Conservation (phyloP, 192 early-diverging fungal species). For the Spinellus fusiger region DNA sequence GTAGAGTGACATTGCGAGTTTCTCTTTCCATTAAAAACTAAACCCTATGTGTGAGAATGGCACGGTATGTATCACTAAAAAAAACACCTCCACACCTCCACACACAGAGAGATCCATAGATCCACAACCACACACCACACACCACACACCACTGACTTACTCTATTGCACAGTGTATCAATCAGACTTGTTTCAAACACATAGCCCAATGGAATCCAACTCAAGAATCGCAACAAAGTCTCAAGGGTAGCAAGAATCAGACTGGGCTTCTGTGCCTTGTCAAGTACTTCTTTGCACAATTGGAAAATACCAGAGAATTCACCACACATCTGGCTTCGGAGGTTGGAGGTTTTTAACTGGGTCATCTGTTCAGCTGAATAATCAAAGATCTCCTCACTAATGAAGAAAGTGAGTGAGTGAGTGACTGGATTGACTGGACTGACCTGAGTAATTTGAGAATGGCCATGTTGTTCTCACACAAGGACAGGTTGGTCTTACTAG, state of each 20-base stretch:
- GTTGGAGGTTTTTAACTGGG: constrained; percentile 87
- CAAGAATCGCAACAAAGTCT: constrained; percentile 92
- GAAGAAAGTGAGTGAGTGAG: background rate
- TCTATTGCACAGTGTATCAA: constrained; percentile 73
- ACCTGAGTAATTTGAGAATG: constrained; percentile 96
- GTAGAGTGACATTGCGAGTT: constrained; percentile 82
- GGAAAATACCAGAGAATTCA: constrained; percentile 94
- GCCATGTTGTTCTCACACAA: constrained; percentile 99
- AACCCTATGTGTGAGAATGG: no score
- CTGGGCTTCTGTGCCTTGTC: constrained; percentile 85
- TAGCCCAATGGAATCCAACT: constrained; percentile 99
- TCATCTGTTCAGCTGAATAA: constrained; percentile 98
- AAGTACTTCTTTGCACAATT: constrained; percentile 91
- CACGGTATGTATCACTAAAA: no score
- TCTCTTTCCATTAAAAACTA: constrained; percentile 5
- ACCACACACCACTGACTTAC: no score
- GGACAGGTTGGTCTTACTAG: constrained; percentile 84
- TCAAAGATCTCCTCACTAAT: constrained; percentile 98
- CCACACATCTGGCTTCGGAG: constrained; percentile 93
- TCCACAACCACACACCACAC: no score
- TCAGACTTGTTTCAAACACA: constrained; percentile 93
- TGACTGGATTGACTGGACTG: no score
- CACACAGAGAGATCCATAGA: no score
- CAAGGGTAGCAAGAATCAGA: constrained; percentile 86
- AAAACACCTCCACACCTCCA: no score